Evolutionary conservation across 2,329 filamentous ascomycete species (phyloP), one percentile per base, ranked within the genome.

Genomic region (Aureobasidium sp.): DNA sequence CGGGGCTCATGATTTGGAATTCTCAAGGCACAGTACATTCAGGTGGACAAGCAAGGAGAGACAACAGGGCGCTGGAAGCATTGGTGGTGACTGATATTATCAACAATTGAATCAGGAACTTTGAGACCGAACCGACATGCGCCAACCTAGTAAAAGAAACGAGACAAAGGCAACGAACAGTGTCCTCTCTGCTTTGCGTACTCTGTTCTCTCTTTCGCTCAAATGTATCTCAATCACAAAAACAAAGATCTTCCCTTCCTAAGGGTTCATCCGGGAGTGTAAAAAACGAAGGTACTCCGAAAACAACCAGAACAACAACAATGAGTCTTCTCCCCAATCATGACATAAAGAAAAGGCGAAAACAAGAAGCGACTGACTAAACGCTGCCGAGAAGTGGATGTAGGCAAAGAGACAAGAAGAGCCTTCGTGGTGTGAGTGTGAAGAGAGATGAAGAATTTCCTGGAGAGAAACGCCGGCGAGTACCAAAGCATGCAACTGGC

Each of bases 351-450:
- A 15, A 48, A 37, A 48, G 15, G 15, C 12, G 31, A 48, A 47
- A 58, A 58, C 42, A 58, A 54, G 54, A 58, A 58, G 42, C 54
- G 54, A 58, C 40, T 58, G 54, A 58, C 54, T 58, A 58, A 57
- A 58, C 54, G 54, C 54, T 58, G 54, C 33, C 31, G 31, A 58
- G 42, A 50, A 61, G 39, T 60, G 39, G 48, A 35, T 45, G 29
- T 35, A 48, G 48, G 48, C 37, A 53, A 44, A 42, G 45, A 45
- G 39, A 60, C 33, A 52, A 61, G n/a, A 27, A 48, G 48, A 12
- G 33, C 29, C 15, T 50, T 52, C n/a, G 39, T 42, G 59, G 48
- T 52, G 48, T 48, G 45, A 48, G 22, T 27, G 45, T 33, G 48
- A 31, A 37, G 35, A 35, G 48, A 54, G 31, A 39, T 42, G 39